Conservation (phyloP, 345 rosid genomes). For the Salix brachista region DNA sequence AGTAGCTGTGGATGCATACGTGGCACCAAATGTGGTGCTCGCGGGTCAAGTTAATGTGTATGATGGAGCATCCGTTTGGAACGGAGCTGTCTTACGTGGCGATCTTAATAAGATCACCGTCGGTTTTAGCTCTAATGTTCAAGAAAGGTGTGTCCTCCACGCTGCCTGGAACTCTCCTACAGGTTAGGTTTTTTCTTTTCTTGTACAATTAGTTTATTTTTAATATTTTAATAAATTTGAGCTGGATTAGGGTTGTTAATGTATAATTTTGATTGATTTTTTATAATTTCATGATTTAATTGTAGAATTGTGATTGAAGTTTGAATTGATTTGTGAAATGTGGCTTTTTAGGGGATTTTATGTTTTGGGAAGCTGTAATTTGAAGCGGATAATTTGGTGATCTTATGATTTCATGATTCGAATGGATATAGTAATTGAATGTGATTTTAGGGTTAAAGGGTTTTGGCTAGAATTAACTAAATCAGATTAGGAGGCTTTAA, state of each 20-base stretch:
- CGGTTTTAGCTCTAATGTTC: conserved; percentile 90
- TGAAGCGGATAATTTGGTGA: not conserved
- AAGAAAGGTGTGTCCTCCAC: conserved; percentile 88
- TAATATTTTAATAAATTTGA: not conserved
- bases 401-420: not conserved
- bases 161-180: conserved; percentile 98
- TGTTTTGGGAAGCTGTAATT: not conserved
- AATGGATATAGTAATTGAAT: not conserved
- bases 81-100: conserved; percentile 84
- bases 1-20: conserved; percentile 94
- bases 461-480: not conserved
- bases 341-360: not conserved
- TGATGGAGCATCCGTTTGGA: conserved; percentile 94
- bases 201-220: not conserved
- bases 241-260: not conserved
- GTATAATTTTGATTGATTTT: not conserved
- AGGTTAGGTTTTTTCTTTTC: conserved; percentile 36
- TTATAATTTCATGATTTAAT: not conserved
- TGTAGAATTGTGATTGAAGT: not conserved
- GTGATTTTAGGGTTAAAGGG: not conserved
- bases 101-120: conserved; percentile 93
- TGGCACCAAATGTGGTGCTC: conserved; percentile 82
- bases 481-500: not conserved
- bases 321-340: not conserved
- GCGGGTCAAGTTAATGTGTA: conserved; percentile 85